Conservation (phyloP, 805 yeast species). For the Ogataea glucozyma region DNA sequence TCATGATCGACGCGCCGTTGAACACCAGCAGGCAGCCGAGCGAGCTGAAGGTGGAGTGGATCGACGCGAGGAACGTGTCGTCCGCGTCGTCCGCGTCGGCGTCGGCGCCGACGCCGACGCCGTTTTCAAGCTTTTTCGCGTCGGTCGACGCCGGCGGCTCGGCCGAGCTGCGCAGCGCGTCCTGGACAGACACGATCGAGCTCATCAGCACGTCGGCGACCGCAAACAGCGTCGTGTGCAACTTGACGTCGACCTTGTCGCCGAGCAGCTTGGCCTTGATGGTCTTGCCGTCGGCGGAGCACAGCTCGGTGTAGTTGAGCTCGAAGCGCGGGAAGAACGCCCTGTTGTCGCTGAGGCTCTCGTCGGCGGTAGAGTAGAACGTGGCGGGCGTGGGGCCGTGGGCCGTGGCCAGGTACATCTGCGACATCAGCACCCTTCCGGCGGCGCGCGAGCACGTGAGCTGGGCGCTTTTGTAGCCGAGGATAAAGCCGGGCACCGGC, state of each 20-base stretch:
- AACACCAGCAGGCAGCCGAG: conserved; percentile 56
- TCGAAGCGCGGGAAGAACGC: conserved; percentile 73
- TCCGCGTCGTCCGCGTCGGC: conserved; percentile 9
- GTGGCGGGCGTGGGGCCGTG: conserved; percentile 54
- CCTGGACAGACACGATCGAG: conserved; percentile 43
- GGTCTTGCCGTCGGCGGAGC: conserved; percentile 31
- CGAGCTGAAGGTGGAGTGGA: conserved; percentile 26
- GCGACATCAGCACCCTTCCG: conserved; percentile 69
- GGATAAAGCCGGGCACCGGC: conserved; percentile 71
- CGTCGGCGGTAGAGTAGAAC: conserved; percentile 46
- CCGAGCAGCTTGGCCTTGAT: conserved; percentile 59
- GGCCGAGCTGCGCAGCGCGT: conserved; percentile 13
- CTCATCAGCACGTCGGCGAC: conserved; percentile 53
- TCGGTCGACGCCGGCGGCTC: too few species aligned
- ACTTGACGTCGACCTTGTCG: conserved; percentile 66
- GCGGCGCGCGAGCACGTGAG: conserved; percentile 59
- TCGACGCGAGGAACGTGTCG: conserved; percentile 6
- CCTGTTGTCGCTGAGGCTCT: conserved; percentile 51
- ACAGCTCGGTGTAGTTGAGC: conserved; percentile 40
- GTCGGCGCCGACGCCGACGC: neutral
- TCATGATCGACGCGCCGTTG: conserved; percentile 66
- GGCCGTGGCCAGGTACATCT: conserved; percentile 72
- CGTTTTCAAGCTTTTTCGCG: too few species aligned
- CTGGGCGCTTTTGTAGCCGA: conserved; percentile 75
- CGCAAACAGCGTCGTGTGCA: conserved; percentile 55